Conservation (phyloP, 1,284 basidiomycete species). For the Leccinum glutinopallens region DNA sequence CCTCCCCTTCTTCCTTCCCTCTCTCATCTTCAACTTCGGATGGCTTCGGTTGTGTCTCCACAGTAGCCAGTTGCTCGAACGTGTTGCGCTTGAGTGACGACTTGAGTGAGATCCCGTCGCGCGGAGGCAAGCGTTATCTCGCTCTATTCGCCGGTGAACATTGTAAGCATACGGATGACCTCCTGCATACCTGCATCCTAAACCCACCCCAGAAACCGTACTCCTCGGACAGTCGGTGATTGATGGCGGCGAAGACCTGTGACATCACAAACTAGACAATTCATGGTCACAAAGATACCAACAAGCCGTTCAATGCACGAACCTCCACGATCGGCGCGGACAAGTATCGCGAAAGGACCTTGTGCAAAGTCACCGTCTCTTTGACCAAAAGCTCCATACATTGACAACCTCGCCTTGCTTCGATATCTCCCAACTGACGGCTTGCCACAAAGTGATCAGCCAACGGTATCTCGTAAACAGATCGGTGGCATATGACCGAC, state of each 20-base stretch:
- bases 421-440: conserved; percentile 74
- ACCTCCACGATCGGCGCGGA: conserved; percentile 79
- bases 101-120: conserved; percentile 76
- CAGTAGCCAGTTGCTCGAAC: conserved; percentile 61
- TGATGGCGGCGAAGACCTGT: conserved; percentile 91
- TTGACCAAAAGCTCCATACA: conserved; percentile 89
- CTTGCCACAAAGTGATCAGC: conserved; percentile 41
- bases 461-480: neutral
- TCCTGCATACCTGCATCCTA: conserved; percentile 36
- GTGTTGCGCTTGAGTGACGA: conserved; percentile 81
- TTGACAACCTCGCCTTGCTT: conserved; percentile 62
- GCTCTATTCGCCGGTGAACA: conserved; percentile 51
- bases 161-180: conserved; percentile 3
- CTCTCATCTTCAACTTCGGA: conserved; percentile 14
- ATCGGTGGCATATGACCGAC: conserved; percentile 41
- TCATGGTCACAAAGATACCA: conserved; percentile 7
- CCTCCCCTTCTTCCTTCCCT: conserved; percentile 6
- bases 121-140: conserved; percentile 72
- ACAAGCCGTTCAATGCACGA: conserved; percentile 15
- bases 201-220: no score
- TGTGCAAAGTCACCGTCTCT: conserved; percentile 95
- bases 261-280: conserved; percentile 79
- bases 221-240: conserved; percentile 84
- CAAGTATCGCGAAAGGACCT: conserved; percentile 93
- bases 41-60: conserved; percentile 20